Evolutionary conservation across 768 basidiomycete genomes (phyloP).

Genomic region (Gloeostereum incarnatum): DNA sequence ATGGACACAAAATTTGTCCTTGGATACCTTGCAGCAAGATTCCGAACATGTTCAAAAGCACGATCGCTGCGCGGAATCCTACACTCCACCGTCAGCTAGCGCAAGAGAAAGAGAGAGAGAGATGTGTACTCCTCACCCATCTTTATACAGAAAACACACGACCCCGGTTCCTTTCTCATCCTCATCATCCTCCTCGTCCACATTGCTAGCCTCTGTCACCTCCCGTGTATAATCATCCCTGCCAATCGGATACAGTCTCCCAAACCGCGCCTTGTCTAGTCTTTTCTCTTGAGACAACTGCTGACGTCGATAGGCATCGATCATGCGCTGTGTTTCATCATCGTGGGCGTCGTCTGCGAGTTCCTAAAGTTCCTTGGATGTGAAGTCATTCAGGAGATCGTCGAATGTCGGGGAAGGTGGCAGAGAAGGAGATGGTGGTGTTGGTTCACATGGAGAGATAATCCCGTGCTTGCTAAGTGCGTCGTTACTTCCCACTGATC

Average conservation of each 20-base stretch:
- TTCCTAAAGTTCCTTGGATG: slow-evolving; percentile 53
- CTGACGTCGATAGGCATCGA: slow-evolving; percentile 56
- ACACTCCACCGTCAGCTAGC: no score
- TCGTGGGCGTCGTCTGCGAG: slow-evolving; percentile 66
- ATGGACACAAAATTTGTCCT: slow-evolving; percentile 96
- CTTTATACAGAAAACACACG: slow-evolving; percentile 91
- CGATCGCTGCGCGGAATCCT: slow-evolving; percentile 80
- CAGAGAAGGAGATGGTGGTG: slow-evolving; percentile 73
- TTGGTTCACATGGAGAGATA: slow-evolving; percentile 61
- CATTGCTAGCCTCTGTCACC: slow-evolving; percentile 85
- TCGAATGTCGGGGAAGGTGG: slow-evolving; percentile 68
- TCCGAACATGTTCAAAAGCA: slow-evolving; percentile 56
- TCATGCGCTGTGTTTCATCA: slow-evolving; percentile 67
- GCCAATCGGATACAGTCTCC: slow-evolving; percentile 79
- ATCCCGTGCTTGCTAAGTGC: slow-evolving; percentile 90
- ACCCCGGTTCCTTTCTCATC: slow-evolving; percentile 80
- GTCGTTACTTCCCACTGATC: slow-evolving; percentile 60
- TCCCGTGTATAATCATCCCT: slow-evolving; percentile 92
- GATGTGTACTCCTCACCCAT: slow-evolving; percentile 82
- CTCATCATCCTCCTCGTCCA: slow-evolving; percentile 55
- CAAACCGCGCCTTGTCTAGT: slow-evolving; percentile 62
- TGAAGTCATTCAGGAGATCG: slow-evolving; percentile 57
- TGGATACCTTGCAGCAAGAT: slow-evolving; percentile 75
- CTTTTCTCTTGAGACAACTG: slow-evolving; percentile 54
- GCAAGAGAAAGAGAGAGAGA: neutral